Percentiles rank a stretch among this genome's conserved stretches.
Evolutionary conservation across 164 flowering plant species (phyloP).

Genomic region (Macadamia tetraphylla): DNA sequence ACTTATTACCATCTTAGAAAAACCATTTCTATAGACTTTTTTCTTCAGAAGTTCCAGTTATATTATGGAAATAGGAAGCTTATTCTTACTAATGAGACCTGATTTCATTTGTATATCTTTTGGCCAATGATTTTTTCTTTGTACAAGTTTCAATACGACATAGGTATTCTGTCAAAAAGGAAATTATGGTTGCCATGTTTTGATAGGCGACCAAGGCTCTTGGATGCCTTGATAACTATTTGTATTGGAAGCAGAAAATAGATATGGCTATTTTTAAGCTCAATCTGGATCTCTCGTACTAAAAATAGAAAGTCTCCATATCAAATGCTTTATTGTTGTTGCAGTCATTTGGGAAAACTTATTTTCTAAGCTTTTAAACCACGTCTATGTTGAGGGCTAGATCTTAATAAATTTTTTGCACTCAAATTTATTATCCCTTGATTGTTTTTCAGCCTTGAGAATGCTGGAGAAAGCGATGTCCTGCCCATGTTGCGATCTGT

Average conservation of each 20-base stretch:
- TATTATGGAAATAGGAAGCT: too few relatives aligned
- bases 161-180: too few relatives aligned
- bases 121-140: too few relatives aligned
- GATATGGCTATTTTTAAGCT: neutral
- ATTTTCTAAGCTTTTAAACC: neutral
- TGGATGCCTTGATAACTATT: too few relatives aligned
- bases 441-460: conserved; percentile 69
- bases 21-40: too few relatives aligned
- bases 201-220: too few relatives aligned
- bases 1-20: too few relatives aligned
- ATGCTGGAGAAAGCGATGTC: conserved; percentile 83
- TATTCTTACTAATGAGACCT: too few relatives aligned
- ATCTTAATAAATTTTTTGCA: neutral
- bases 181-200: too few relatives aligned
- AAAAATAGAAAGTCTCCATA: neutral
- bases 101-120: too few relatives aligned
- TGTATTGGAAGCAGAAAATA: neutral
- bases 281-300: neutral
- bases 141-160: too few relatives aligned
- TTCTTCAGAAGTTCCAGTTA: too few relatives aligned
- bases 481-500: conserved; percentile 84
- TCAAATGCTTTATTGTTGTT: neutral
- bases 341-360: neutral
- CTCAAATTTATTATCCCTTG: neutral
- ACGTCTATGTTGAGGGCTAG: neutral